Base-by-base conservation (phyloP, 257 asterid genomes). In the Nicotiana paniculata region DNA sequence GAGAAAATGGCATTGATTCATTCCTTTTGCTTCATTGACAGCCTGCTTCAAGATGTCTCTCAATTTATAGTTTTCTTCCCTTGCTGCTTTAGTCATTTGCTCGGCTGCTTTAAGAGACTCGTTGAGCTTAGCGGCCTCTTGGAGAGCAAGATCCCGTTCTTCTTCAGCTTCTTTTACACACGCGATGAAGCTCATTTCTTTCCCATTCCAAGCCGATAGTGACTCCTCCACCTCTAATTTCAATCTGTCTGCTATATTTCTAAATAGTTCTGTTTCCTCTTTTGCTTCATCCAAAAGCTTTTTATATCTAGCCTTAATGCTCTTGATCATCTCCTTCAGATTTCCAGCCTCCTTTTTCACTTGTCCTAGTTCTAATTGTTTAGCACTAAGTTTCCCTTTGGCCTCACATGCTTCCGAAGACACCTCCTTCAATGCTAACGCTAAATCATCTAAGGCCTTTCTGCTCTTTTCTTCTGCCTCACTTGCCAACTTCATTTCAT, bases 401-500 rank as follows among this genome's bases (percentile, higher is more conserved):
- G 88, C 87, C 37, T 82, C 91, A 68, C 88, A 89, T 17, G 95
- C 84, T 83, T 95, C 95, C 0, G 93, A 85, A 0, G 96, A 96
- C 1, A 95, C 98, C 81, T 93, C 99, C 77, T 87, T 90, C 9
- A 95, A 81, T 1, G 92, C 97, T 32, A 92, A 32, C 1, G 97
- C 99, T 66, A 93, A 64, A 66, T 93, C 98, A 58, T 95, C 99
- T 98, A 95, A 90, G 1, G 99, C 99, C 63, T 91, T 87, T n/a
- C 85, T 64, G 87, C 91, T 92, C 81, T 89, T 90, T 66, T 93
- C 93, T 83, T 95, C 98, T 0, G 92, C 97, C 79, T 89, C 90
- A 1, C 83, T 78, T 0, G 98, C 95, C 48, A 86, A 24, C 43
- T 85, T 90, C 74, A 87, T 69, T 67, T 95, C 98, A 21, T 77